Base-by-base conservation (phyloP, 2,329 filamentous ascomycete species). In the Penicillium sclerotiorum region DNA sequence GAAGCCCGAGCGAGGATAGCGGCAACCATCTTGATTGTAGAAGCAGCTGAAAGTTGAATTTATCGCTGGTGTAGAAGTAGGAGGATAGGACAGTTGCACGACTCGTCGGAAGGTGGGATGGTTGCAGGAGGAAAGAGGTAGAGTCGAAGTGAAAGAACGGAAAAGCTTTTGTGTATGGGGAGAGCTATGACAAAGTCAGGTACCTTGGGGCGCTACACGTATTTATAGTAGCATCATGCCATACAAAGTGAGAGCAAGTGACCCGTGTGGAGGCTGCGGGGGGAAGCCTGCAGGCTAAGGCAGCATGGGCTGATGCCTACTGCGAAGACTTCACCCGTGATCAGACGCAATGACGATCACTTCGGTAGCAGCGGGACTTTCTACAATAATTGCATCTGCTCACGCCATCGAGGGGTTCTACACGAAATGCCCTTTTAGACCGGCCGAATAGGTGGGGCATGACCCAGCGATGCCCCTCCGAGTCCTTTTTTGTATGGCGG, bases 1-100 rank as follows among this genome's bases (percentile, higher is more conserved):
- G 61, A 50, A 20, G 69, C 40, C 12, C 64, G 61, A 12, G 59
- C 43, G 8, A 61, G 55, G 32, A 52, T 17, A 28, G 64, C 41
- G 20, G 45, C 40, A 23, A 54, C 47, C 59, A 63, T 63, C 9
- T 21, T 57, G 50, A 18, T 32, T 8, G 1, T 12, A 7, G 23
- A 23, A 18, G 28, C n/a, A 18, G 21, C 25, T 51, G n/a, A 12
- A 11, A 20, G 17, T 39, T 18, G 7, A 18, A 21, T 23, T 32
- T 28, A 22, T 18, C 13, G 33, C 15, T 17, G 9, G 25, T 21
- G 25, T 40, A 27, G 17, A 35, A 13, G 33, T 35, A 11, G 23
- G 25, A 11, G 28, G 11, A 13, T 40, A 27, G 22, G 18, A 21
- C 3, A 27, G 15, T 15, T 40, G 9, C 8, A 40, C 15, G 8